Percentiles rank a stretch among this genome's conserved stretches.
phyloP scores from a whole-genome alignment of 495 filamentous ascomycete genomes.

The Paragyromitra xinjiangensis region DNA sequence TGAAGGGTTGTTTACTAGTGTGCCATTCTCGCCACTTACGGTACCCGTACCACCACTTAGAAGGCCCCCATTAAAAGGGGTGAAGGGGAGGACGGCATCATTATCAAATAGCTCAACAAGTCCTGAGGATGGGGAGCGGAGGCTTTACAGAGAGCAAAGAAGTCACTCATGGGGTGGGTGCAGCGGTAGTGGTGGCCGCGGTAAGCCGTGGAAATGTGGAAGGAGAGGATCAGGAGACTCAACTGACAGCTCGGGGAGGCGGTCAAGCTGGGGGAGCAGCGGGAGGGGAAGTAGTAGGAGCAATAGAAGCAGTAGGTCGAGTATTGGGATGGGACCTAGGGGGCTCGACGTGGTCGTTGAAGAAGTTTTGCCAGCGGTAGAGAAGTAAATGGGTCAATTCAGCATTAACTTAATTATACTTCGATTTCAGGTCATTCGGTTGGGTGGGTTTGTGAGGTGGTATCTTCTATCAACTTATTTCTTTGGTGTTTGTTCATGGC shows the following conservation, averaged over 20 bases:
- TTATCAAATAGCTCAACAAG: constrained; percentile 2
- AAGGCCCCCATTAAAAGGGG: constrained; percentile 26
- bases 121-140: constrained; percentile 15
- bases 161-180: constrained; percentile 35
- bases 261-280: constrained; percentile 1
- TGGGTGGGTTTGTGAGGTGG: constrained; percentile 4
- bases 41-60: constrained; percentile 33
- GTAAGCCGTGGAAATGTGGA: constrained; percentile 32
- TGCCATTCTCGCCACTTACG: constrained; percentile 20
- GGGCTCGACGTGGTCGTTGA: constrained; percentile 42
- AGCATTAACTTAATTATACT: constrained; percentile 2
- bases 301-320: constrained; percentile 15
- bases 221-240: constrained; percentile 21
- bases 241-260: constrained; percentile 8
- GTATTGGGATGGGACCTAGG: constrained; percentile 13
- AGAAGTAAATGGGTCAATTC: constrained; percentile 18
- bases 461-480: constrained; percentile 21
- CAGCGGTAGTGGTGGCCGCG: constrained; percentile 11
- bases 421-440: neutral
- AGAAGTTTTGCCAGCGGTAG: constrained; percentile 7
- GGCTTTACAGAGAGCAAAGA: constrained; percentile 21
- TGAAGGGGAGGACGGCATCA: constrained; percentile 20
- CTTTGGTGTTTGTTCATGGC: constrained; percentile 33
- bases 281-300: constrained; percentile 27
- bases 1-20: constrained; percentile 21